Evolutionary conservation across 257 asterid genomes (phyloP).

Genomic region (Forsythia viridissima): DNA sequence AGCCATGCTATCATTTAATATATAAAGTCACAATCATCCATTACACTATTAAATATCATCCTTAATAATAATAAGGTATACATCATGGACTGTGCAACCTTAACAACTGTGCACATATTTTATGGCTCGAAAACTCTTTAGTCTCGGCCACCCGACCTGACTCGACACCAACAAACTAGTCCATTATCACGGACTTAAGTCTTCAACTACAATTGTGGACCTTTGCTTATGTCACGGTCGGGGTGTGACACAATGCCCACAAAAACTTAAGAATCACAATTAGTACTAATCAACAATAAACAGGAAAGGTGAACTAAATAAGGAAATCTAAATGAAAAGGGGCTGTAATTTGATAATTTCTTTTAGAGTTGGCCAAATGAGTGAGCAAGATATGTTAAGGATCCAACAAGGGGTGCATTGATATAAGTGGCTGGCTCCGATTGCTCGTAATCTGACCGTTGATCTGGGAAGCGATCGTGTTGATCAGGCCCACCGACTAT

Average conservation of each 20-base stretch:
- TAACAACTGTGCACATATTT: constrained; percentile 24
- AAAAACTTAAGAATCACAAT: not conserved
- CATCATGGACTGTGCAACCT: not conserved
- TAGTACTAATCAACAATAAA: not conserved
- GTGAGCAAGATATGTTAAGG: constrained; percentile 87
- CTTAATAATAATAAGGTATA: not conserved
- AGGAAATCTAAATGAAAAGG: not conserved
- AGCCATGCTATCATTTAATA: not conserved
- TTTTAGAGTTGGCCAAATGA: constrained; percentile 82
- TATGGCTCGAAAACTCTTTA: constrained; percentile 27
- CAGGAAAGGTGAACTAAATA: not conserved
- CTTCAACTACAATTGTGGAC: not conserved
- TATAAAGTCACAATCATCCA: not conserved
- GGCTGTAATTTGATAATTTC: not conserved
- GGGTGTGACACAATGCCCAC: not conserved
- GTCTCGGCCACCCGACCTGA: constrained; percentile 19
- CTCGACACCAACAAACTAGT: not conserved
- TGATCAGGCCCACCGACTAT: constrained; percentile 93
- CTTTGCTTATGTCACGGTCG: no score
- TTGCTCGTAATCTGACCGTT: constrained; percentile 85
- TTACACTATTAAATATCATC: not conserved
- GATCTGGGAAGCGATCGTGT: constrained; percentile 77
- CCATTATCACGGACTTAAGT: not conserved
- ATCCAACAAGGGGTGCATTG: constrained; percentile 91
- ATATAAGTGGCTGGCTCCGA: constrained; percentile 97